Percentiles rank a stretch among this genome's conserved stretches.
These are phyloP conservation scores for Plectosphaerella sp. DNA, from an alignment of 2,329 filamentous ascomycete genomes.

Conservation along the genomic window DNA sequence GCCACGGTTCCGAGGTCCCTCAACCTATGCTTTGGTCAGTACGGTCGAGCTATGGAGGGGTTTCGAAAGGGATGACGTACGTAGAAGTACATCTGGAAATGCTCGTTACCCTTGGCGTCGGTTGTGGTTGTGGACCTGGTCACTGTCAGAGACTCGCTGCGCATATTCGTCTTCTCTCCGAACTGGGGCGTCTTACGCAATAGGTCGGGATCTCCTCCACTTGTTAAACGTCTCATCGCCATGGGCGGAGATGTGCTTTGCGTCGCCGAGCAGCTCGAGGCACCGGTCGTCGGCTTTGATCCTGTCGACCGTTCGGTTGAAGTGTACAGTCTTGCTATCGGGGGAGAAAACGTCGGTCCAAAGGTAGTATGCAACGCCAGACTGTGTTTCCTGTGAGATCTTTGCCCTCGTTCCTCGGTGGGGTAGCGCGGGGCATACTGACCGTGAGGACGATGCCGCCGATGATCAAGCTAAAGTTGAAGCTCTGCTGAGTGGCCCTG, in stretches of 20 bases:
- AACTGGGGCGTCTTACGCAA: slow-evolving; percentile 40
- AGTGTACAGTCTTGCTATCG: slow-evolving; percentile 80
- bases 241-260: slow-evolving; percentile 71
- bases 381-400: slow-evolving; percentile 41
- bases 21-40: slow-evolving; percentile 46
- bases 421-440: slow-evolving; percentile 19
- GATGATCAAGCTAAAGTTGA: slow-evolving; percentile 78
- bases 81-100: slow-evolving; percentile 82
- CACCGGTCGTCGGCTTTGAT: slow-evolving; percentile 71
- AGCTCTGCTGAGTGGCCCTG: slow-evolving; percentile 81
- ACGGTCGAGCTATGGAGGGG: neutral
- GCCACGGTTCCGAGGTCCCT: slow-evolving; percentile 71
- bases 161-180: neutral
- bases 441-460: slow-evolving; percentile 74
- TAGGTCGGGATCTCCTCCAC: slow-evolving; percentile 66
- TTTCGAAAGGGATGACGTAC: slow-evolving; percentile 36
- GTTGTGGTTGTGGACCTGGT: slow-evolving; percentile 60
- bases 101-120: slow-evolving; percentile 72
- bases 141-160: slow-evolving; percentile 17
- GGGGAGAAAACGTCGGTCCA: slow-evolving; percentile 80
- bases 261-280: slow-evolving; percentile 68
- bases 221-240: slow-evolving; percentile 79
- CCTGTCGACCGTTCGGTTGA: slow-evolving; percentile 79
- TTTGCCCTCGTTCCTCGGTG: neutral
- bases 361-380: slow-evolving; percentile 69